phyloP scores from a whole-genome alignment of 371 early-diverging fungal species.

The Mortierella sp. region DNA sequence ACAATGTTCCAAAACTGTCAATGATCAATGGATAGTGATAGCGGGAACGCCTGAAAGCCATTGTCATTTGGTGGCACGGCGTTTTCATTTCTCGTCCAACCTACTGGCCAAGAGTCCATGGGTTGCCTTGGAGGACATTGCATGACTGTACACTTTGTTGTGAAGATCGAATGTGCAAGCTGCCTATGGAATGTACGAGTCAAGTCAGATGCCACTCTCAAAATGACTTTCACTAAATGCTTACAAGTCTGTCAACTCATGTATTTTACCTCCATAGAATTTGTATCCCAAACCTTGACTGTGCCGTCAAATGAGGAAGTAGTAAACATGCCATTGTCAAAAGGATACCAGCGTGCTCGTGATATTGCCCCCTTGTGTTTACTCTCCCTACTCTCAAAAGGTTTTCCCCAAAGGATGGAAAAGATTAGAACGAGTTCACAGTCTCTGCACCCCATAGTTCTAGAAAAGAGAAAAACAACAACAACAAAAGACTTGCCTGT shows the following conservation, averaged over 20 bases:
- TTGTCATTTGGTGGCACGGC: too few species aligned
- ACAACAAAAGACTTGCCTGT: slow-evolving; percentile 51
- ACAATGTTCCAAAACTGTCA: not conserved
- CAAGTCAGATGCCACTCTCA: not conserved
- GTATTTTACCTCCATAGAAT: slow-evolving; percentile 66
- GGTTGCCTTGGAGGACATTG: slow-evolving; percentile 76
- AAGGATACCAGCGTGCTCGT: slow-evolving; percentile 85
- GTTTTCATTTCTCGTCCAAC: not conserved
- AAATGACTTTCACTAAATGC: not conserved
- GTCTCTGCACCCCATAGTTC: not conserved
- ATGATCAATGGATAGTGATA: not conserved
- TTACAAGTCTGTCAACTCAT: not conserved
- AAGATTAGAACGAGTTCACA: too few species aligned
- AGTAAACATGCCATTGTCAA: slow-evolving; percentile 88
- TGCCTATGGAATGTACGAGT: slow-evolving; percentile 41
- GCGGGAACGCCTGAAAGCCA: not conserved
- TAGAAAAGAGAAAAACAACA: not conserved
- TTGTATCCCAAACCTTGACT: slow-evolving; percentile 89
- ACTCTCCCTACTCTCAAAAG: slow-evolving; percentile 50
- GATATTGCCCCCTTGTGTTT: slow-evolving; percentile 77
- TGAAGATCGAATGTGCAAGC: slow-evolving; percentile 75
- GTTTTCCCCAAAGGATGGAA: too few species aligned
- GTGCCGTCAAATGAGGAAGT: slow-evolving; percentile 85
- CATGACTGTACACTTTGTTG: slow-evolving; percentile 72
- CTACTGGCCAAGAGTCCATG: slow-evolving; percentile 86